Conservation (phyloP, 371 early-diverging fungal genomes). For the Mucor velutinosus region DNA sequence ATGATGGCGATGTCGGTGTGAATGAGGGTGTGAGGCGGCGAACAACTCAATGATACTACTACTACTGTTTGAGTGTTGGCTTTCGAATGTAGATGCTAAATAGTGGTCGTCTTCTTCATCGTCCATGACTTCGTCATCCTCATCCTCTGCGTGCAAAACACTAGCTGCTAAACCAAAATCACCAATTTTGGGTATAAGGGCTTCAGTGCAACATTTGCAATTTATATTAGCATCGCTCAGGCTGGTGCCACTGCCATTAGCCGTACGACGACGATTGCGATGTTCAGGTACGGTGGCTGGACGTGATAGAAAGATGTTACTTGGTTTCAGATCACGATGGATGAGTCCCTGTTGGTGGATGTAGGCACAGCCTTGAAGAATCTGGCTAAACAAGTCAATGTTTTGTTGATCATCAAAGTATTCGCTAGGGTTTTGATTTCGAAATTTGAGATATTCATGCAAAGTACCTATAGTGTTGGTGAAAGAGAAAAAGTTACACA, state of each 20-base stretch:
- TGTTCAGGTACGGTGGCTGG: neutral
- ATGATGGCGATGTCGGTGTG: neutral
- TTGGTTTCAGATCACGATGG: slow-evolving; percentile 84
- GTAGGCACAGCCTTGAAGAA: slow-evolving; percentile 70
- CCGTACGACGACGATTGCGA: neutral
- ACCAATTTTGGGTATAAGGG: slow-evolving; percentile 69
- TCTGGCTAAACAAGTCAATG: slow-evolving; percentile 53
- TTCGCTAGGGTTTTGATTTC: slow-evolving; percentile 33
- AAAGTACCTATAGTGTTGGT: slow-evolving; percentile 31
- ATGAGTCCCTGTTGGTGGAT: slow-evolving; percentile 76
- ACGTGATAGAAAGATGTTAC: slow-evolving; percentile 66
- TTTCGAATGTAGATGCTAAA: neutral
- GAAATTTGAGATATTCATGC: slow-evolving; percentile 43
- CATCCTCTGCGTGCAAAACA: slow-evolving; percentile 20
- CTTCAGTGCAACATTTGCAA: neutral
- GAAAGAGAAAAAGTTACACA: neutral
- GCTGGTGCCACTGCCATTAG: neutral
- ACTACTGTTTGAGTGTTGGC: neutral
- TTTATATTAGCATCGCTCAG: neutral
- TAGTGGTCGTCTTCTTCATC: neutral
- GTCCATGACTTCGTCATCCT: slow-evolving; percentile 12
- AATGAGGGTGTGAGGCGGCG: neutral
- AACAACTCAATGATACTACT: slow-evolving; percentile 2
- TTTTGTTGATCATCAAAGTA: slow-evolving; percentile 42
- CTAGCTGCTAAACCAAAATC: slow-evolving; percentile 87